A percentile compares a stretch with the other conserved stretches of the same genome.
Evolutionary conservation across 345 rosid genomes (phyloP).

Genomic region (Salix purpurea): DNA sequence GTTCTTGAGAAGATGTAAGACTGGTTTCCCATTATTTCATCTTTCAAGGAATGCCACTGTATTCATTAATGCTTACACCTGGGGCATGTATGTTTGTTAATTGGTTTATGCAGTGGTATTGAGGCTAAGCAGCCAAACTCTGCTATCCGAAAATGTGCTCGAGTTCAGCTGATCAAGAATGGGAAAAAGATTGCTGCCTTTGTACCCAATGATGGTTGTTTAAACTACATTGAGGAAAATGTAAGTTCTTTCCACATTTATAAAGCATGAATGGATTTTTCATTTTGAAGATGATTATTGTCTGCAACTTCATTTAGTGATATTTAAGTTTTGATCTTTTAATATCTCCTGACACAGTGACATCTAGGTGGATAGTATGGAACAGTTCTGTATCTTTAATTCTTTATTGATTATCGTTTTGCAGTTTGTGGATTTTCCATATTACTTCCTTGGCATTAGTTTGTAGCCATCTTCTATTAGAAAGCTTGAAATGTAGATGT

Average conservation of each 20-base stretch:
- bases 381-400: not conserved
- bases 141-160: slow-evolving; percentile 92
- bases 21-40: not conserved
- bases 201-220: slow-evolving; percentile 94
- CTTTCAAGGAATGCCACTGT: not conserved
- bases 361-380: not conserved
- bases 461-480: not conserved
- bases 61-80: not conserved
- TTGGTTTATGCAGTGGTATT: slow-evolving; percentile 65
- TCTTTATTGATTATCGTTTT: not conserved
- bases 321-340: not conserved
- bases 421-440: not conserved
- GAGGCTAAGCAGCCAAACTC: slow-evolving; percentile 99
- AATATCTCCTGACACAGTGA: not conserved
- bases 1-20: slow-evolving; percentile 65
- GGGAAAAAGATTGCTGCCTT: slow-evolving; percentile 97
- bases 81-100: not conserved
- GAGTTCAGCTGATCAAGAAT: slow-evolving; percentile 90
- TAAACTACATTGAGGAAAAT: slow-evolving; percentile 90
- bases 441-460: not conserved
- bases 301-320: not conserved
- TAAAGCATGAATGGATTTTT: not conserved
- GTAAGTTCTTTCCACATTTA: slow-evolving; percentile 30
- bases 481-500: not conserved
- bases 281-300: not conserved